A percentile compares a stretch with the other conserved stretches of the same genome.
phyloP scores from a whole-genome alignment of 306 rosid genomes.

The Lablab purpureus region DNA sequence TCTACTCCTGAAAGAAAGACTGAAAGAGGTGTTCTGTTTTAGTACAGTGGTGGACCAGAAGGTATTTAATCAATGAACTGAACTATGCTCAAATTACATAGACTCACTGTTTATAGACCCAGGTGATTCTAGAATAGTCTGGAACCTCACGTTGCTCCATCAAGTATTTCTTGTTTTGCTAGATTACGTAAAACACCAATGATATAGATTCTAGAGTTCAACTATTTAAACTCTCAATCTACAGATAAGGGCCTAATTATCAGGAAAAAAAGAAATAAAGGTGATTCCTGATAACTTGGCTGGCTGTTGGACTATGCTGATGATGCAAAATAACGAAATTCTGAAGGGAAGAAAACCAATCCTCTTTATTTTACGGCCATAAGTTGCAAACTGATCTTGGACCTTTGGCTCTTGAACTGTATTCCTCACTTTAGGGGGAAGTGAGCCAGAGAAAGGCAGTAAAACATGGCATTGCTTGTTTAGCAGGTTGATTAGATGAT shows the following conservation, averaged over 20 bases:
- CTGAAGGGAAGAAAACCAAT: neutral
- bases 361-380: neutral
- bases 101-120: neutral
- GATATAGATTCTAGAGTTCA: neutral
- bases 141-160: neutral
- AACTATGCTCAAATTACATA: neutral
- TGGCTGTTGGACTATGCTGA: neutral
- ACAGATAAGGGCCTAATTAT: neutral
- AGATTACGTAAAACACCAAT: neutral
- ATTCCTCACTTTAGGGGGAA: neutral
- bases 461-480: constrained; percentile 12
- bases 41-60: neutral
- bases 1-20: neutral
- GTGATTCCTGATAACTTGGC: neutral
- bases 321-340: neutral
- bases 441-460: constrained; percentile 3
- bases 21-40: neutral
- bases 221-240: neutral
- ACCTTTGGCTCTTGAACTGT: neutral
- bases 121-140: constrained; percentile 1
- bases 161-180: neutral
- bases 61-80: neutral
- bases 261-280: neutral
- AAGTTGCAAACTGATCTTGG: neutral
- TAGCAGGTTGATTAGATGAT: neutral